Conservation (phyloP, 345 rosid species). For the Sonneratia alba region DNA sequence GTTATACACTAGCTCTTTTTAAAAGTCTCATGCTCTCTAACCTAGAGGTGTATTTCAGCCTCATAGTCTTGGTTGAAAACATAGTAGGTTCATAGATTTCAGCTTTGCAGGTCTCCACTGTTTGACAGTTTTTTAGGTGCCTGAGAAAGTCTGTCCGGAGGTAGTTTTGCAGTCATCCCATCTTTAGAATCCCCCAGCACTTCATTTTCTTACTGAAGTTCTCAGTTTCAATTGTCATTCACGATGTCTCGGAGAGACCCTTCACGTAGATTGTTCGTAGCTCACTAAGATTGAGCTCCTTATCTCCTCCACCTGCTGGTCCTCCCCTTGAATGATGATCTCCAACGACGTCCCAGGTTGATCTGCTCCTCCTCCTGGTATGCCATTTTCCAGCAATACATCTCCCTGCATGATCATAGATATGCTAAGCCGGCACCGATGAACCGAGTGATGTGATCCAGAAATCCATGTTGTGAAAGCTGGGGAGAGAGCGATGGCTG, state of each 20-base stretch:
- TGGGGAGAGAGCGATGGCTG: constrained; percentile 67
- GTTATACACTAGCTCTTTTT: not conserved
- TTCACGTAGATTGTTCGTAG: constrained; percentile 58
- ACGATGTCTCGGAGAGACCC: constrained; percentile 71
- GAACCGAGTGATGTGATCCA: constrained; percentile 66
- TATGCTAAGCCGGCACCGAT: too few relatives aligned
- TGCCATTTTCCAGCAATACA: constrained; percentile 81
- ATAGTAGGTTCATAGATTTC: too few relatives aligned
- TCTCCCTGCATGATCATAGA: too few relatives aligned
- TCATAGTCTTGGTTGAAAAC: too few relatives aligned
- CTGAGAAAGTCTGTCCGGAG: too few relatives aligned
- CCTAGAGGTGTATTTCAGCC: not conserved
- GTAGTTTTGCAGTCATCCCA: too few relatives aligned
- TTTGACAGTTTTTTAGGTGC: not conserved
- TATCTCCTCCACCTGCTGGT: constrained; percentile 80
- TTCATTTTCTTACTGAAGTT: too few relatives aligned
- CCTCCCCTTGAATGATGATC: constrained; percentile 85
- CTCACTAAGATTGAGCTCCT: constrained; percentile 80
- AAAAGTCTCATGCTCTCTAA: too few relatives aligned
- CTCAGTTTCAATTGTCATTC: constrained; percentile 61
- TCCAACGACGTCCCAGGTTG: too few relatives aligned
- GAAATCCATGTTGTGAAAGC: constrained; percentile 84
- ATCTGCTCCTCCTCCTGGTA: too few relatives aligned
- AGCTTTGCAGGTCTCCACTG: not conserved
- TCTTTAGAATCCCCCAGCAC: too few relatives aligned